Conservation (phyloP, 495 filamentous ascomycete species). For the Aspergillus nanangensis region DNA sequence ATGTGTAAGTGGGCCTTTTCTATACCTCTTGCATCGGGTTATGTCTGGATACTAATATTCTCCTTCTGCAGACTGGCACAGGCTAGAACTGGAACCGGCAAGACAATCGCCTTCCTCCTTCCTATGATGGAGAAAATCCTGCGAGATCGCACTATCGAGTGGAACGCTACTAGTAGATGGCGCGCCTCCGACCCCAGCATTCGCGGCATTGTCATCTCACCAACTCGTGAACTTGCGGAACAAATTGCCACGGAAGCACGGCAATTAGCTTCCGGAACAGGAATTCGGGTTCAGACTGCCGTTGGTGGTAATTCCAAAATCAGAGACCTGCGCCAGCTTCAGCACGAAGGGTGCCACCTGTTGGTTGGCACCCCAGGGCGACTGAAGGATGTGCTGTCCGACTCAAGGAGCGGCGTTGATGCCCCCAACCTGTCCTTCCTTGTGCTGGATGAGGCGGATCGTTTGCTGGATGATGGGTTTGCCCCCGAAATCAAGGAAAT, state of each 20-base stretch:
- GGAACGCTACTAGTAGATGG: conserved; percentile 20
- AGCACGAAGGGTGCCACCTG: conserved; percentile 75
- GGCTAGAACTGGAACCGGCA: conserved; percentile 84
- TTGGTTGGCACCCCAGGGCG: conserved; percentile 90
- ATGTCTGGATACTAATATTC: conserved; percentile 6
- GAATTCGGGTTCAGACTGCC: conserved; percentile 74
- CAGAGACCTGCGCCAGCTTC: conserved; percentile 56
- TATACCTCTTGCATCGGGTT: background rate
- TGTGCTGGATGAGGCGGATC: conserved; percentile 92
- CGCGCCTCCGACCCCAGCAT: conserved; percentile 57
- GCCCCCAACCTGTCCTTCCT: conserved; percentile 73
- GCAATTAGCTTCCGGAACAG: conserved; percentile 62
- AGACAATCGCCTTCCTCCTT: conserved; percentile 79
- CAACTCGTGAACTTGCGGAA: conserved; percentile 90
- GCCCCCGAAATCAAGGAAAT: conserved; percentile 71
- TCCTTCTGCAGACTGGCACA: conserved; percentile 66
- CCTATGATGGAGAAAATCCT: conserved; percentile 72
- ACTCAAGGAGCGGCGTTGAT: conserved; percentile 56
- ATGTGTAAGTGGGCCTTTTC: conserved; percentile 58
- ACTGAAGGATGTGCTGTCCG: conserved; percentile 76
- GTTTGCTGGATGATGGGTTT: conserved; percentile 88
- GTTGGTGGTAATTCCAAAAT: conserved; percentile 84
- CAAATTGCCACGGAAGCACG: conserved; percentile 84
- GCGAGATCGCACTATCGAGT: conserved; percentile 45
- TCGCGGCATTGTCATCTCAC: conserved; percentile 85